Base-by-base conservation (phyloP, 1,139 yeast genomes). In the Insectozyma bohioensis region DNA sequence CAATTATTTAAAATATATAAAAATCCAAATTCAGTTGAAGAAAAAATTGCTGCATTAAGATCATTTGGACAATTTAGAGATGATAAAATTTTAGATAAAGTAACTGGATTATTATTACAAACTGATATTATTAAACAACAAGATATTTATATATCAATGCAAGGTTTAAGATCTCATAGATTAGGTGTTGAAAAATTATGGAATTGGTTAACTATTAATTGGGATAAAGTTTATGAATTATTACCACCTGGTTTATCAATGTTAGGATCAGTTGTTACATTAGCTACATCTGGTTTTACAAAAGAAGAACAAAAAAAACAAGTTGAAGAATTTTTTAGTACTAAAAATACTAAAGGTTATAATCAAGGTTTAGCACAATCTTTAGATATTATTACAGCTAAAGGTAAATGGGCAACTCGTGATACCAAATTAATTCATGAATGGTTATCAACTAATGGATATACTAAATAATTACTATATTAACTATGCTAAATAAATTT, bases 161-260 rank as follows among this genome's bases (percentile, higher is more conserved):
- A 67, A 42, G 88, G 94, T 24, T 64, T 86, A 61, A 68, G 83
- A 49, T 52, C 75, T 12, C 80, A 78, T 50, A 67, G 63, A 37
- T 69, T 65, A 28, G 95, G 95, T 62, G 67, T 78, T 41, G 70
- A 72, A 45, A 74, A 77, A 12, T 61, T 81, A 45, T 90, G 92
- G 88, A 43, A 53, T n/a, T 90, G 96, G 95, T 54, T 82, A 47
- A 74, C 75, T 44, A 49, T 44, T n/a, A 80, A 88, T 57, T 88
- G 94, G 90, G 86, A 77, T 38, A 69, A 61, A 29, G 57, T 90
- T 42, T 61, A 63, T 46, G 69, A 75, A 53, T 65, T 72, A 47
- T 73, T 86, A 54, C 95, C 97, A 30, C 87, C 95, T n/a, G 82
- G 85, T 18, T 72, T 84, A 42, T 72, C 87, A 14, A 76, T 88